Conservation (phyloP, 1,284 basidiomycete species). For the Ganoderma lucidum region DNA sequence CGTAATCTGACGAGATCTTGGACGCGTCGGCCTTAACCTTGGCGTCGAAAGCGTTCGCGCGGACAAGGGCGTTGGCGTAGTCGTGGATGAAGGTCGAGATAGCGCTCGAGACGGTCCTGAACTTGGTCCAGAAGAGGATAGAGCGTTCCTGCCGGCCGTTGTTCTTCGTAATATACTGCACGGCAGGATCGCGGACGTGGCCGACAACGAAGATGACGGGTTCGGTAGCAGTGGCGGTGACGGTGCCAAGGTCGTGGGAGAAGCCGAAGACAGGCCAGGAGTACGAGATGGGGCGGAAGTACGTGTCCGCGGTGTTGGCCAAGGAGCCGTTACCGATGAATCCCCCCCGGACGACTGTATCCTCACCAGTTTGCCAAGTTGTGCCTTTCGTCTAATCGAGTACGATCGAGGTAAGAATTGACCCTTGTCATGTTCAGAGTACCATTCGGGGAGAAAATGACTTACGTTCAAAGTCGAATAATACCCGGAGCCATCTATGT, state of each 20-base stretch:
- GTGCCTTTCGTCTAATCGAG: constrained; percentile 49
- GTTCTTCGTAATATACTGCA: constrained; percentile 60
- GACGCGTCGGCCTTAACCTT: constrained; percentile 61
- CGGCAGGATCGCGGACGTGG: constrained; percentile 66
- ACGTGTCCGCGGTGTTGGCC: constrained; percentile 60
- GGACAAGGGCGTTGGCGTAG: constrained; percentile 54
- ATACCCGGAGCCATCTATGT: constrained; percentile 66
- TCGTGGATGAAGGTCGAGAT: constrained; percentile 65
- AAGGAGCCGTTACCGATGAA: constrained; percentile 66
- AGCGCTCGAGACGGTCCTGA: constrained; percentile 52
- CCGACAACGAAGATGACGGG: constrained; percentile 64
- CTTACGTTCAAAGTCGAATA: constrained; percentile 62
- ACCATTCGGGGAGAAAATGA: background rate
- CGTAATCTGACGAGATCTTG: constrained; percentile 64
- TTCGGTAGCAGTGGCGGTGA: constrained; percentile 44
- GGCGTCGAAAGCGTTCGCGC: constrained; percentile 61
- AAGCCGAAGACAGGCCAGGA: constrained; percentile 74
- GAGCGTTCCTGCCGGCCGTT: constrained; percentile 55
- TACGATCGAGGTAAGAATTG: constrained; percentile 12
- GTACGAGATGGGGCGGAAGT: constrained; percentile 65
- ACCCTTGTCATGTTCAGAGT: background rate
- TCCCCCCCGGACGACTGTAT: constrained; percentile 59
- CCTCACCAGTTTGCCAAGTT: constrained; percentile 70
- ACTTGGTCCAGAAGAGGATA: constrained; percentile 61
- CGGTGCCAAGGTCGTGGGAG: constrained; percentile 60